Base-by-base conservation (phyloP, 176 grass and related monocot genomes). In the Eleusine coracana region DNA sequence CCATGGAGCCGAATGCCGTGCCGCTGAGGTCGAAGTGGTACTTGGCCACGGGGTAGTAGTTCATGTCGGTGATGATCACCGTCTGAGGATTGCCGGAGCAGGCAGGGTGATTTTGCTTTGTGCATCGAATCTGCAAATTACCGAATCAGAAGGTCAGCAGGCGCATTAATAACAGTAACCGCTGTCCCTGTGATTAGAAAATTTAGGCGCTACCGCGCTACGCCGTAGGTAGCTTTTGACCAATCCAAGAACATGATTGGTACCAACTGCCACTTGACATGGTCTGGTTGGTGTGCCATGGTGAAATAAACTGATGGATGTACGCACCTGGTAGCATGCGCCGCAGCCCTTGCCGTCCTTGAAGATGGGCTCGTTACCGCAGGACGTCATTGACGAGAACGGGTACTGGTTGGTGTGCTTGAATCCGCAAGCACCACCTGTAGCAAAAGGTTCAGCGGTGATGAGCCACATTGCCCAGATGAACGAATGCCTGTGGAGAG, bases 21-120 rank as follows among this genome's bases (percentile, higher is more conserved):
- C 90, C 90, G 16, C 90, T 92, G 29, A 92, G 87, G 87, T 92
- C 90, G 71, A 92, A 92, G 80, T 92, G 90, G 80, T 77, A 87
- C 76, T 74, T 86, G 59, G 88, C 0, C 1, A 90, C 88, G 0
- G 88, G 88, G 69, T 90, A 90, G 74, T 90, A 90, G 88, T 90
- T 90, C 88, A 83, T 90, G 82, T 93, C 91, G 17, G 91, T 90
- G 78, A 93, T 90, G 60, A 86, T 81, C 28, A 93, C 62, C 34
- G 82, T 88, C 78, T 81, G 80, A 6, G 85, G 78, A 25, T 86
- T 86, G 68, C 91, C 91, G 39, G 91, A 93, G 91, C 91, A 93
- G 13, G 91, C 74, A 0, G 20, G 1, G 76, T 93, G 0, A 13
- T 63, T 68, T 18, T 0, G 2, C 51, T 31, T 42, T 0, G 62